Conservation (phyloP, 164 flowering plant genomes). For the Vitis rupestris region DNA sequence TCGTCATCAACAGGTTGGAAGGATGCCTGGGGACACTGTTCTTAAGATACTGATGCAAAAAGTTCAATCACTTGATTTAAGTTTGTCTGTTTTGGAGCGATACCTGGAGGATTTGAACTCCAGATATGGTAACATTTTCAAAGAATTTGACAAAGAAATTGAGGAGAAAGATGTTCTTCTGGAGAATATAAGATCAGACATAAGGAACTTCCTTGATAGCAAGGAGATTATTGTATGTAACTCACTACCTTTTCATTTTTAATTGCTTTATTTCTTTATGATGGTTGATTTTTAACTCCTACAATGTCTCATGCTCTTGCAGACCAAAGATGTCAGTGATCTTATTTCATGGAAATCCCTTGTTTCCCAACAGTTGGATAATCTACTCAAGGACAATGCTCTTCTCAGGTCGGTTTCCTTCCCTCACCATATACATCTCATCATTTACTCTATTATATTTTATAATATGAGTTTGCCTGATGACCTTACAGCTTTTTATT, state of each 20-base stretch:
- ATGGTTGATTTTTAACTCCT: not conserved
- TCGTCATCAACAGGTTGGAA: conserved; percentile 61
- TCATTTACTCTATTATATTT: not conserved
- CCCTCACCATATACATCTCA: not conserved
- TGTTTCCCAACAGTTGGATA: conserved; percentile 65
- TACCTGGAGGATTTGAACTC: conserved; percentile 79
- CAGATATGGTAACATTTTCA: conserved; percentile 70
- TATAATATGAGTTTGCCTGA: not conserved
- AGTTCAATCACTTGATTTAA: conserved; percentile 79
- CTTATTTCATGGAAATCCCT: conserved; percentile 74
- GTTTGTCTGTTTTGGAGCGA: conserved; percentile 75
- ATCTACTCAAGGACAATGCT: conserved; percentile 50
- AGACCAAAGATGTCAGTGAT: conserved; percentile 70
- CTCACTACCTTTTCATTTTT: conserved; percentile 6
- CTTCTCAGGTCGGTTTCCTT: conserved; percentile 64
- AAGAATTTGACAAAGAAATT: conserved; percentile 69
- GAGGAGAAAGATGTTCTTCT: conserved; percentile 50
- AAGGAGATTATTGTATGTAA: conserved; percentile 60
- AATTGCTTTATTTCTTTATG: not conserved
- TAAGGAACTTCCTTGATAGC: conserved; percentile 45
- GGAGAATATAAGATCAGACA: conserved; percentile 52
- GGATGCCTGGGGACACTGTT: conserved; percentile 95
- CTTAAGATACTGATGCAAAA: conserved; percentile 94
- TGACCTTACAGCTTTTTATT: too few relatives aligned
- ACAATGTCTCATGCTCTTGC: conserved; percentile 19